Percentiles rank a stretch among this genome's conserved stretches.
Evolutionary conservation across 352 stramenopile species (phyloP).

Genomic region (Pythium myriotylum): DNA sequence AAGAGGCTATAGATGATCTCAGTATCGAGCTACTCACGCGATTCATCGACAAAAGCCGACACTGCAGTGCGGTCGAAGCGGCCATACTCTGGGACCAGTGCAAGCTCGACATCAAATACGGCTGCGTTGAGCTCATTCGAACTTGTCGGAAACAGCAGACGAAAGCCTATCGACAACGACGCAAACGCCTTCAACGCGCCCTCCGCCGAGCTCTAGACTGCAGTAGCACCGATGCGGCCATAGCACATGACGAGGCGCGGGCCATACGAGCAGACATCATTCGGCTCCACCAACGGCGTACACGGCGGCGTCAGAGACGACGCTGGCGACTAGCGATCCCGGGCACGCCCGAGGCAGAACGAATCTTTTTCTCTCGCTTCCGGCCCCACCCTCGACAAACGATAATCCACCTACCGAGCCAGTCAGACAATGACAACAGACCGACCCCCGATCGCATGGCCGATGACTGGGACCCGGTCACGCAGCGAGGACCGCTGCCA

Average conservation of each 20-base stretch:
- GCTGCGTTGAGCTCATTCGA: neutral
- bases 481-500: neutral
- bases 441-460: slow-evolving; percentile 1
- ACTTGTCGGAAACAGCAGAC: neutral
- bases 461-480: slow-evolving; percentile 7
- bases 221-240: too few relatives aligned
- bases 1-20: neutral
- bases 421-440: too few relatives aligned
- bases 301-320: neutral
- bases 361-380: slow-evolving; percentile 8
- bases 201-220: too few relatives aligned
- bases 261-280: slow-evolving; percentile 1
- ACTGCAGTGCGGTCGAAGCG: neutral
- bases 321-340: neutral
- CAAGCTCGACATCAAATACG: neutral
- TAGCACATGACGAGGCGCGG: too few relatives aligned
- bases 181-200: neutral
- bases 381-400: neutral
- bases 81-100: neutral
- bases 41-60: neutral
- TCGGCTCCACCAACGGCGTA: neutral
- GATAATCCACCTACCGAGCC: neutral
- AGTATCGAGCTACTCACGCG: neutral
- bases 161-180: neutral
- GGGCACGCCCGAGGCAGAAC: neutral